Percentiles rank a stretch among this genome's conserved stretches.
Evolutionary conservation across 1,139 yeast genomes (phyloP).

Genomic region (Taphrina betulina): DNA sequence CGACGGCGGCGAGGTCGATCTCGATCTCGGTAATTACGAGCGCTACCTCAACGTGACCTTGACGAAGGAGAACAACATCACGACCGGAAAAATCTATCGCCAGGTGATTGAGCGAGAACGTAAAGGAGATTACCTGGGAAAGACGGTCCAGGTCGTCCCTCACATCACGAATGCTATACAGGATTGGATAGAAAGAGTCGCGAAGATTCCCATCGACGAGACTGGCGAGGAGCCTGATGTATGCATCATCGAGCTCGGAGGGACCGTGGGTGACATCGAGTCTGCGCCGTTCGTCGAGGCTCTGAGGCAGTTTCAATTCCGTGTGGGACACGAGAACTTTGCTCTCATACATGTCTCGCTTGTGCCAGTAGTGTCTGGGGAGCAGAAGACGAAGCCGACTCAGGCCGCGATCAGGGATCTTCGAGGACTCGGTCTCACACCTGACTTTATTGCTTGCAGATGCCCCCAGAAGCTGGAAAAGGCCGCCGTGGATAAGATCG

Average conservation of each 20-base stretch:
- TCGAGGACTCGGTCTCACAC: conserved; percentile 89
- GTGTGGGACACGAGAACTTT: conserved; percentile 91
- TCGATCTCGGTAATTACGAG: conserved; percentile 97
- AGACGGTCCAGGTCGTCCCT: conserved; percentile 99
- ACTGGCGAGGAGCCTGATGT: conserved; percentile 84
- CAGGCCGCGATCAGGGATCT: conserved; percentile 98
- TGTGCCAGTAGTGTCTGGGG: conserved; percentile 97
- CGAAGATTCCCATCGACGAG: conserved; percentile 88
- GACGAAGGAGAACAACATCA: conserved; percentile 91
- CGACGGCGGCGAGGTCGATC: conserved; percentile 98
- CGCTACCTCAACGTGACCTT: conserved; percentile 90
- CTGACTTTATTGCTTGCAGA: conserved; percentile 97
- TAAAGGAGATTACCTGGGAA: conserved; percentile 95
- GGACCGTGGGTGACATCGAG: conserved; percentile 99
- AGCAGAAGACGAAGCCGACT: conserved; percentile 98
- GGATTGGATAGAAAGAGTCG: conserved; percentile 96
- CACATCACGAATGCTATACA: conserved; percentile 96
- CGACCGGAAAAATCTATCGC: conserved; percentile 95
- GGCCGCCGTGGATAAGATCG: conserved; percentile 87
- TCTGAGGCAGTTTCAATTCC: conserved; percentile 94
- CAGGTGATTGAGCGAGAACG: conserved; percentile 93
- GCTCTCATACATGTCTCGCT: conserved; percentile 94
- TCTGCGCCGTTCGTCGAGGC: conserved; percentile 99
- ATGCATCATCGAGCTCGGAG: conserved; percentile 96
- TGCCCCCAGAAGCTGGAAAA: conserved; percentile 79